Evolutionary conservation across 441 rosid species (phyloP), one percentile per base, ranked within the genome.

Genomic region (Pelargonium australe): DNA sequence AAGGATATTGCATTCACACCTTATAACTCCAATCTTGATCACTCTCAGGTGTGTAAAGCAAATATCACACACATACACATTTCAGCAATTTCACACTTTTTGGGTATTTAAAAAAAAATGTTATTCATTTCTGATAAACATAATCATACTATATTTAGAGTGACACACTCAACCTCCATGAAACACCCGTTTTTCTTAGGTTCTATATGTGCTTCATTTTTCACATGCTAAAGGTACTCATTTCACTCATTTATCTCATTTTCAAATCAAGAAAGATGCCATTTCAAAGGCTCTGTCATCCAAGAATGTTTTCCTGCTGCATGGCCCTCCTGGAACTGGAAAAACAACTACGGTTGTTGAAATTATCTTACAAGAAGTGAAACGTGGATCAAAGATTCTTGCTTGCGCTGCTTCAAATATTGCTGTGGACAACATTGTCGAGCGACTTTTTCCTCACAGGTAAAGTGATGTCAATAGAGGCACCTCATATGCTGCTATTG

Each of bases 271-370:
- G 95, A 86, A 80, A 92, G 98, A 84, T 74, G 98, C 99, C 20
- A 84, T 92, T 79, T 61, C 79, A 40, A 92, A 89, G 81, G 99
- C 96, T n/a, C 73, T 95, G 72, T 85, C 98, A 58, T 89, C 98
- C 4, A 95, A 89, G 77, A 82, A 89, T 79, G 88, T 95, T 47
- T 92, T 89, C 71, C 81, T 95, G 78, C 81, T 95, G 70, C 99
- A 92, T 73, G 99, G 99, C 12, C 99, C 99, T 78, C 99, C 99
- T 80, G 99, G 99, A 74, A 95, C 99, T 71, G 98, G 99, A 40
- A 92, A 95, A 88, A 95, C 97, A 20, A 92, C 98, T 6, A 86
- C 99, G 0, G 99, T 95, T 11, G 92, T 95, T 67, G 99, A 95
- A 79, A 89, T 95, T 40, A 82, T 95, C 75, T 83, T 92, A 49